A percentile compares a stretch with the other conserved stretches of the same genome.
Evolutionary conservation across 176 grass and related monocot genomes (phyloP).

Genomic region (Saccharum officinarum): DNA sequence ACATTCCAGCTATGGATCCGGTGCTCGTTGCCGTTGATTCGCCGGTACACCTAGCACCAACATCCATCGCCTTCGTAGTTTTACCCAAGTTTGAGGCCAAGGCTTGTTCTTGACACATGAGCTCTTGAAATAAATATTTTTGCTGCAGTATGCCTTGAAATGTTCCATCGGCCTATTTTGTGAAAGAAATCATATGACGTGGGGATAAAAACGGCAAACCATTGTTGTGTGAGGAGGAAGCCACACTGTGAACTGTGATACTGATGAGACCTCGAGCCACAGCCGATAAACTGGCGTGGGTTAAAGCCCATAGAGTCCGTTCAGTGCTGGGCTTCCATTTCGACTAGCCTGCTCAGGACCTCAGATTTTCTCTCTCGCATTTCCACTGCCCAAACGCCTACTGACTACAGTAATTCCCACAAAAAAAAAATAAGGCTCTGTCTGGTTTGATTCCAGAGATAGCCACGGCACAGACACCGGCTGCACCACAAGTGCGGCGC

Average conservation of each 20-base stretch:
- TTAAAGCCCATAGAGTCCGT: background rate
- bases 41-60: conserved; percentile 48
- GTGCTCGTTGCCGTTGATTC: conserved; percentile 38
- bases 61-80: conserved; percentile 77
- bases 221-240: background rate
- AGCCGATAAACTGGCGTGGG: background rate
- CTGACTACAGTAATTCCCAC: background rate
- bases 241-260: background rate
- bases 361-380: background rate
- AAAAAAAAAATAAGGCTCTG: background rate
- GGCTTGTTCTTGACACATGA: conserved; percentile 51
- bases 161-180: background rate
- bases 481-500: too few species aligned
- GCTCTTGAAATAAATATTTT: background rate
- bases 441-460: background rate
- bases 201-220: background rate
- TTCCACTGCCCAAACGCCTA: background rate
- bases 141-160: background rate
- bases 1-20: conserved; percentile 55
- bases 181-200: background rate
- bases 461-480: too few species aligned
- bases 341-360: background rate
- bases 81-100: conserved; percentile 88
- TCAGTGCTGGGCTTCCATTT: background rate
- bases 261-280: background rate